phyloP scores from a whole-genome alignment of 2,329 filamentous ascomycete species.

The Cladosporium sphaerospermum region DNA sequence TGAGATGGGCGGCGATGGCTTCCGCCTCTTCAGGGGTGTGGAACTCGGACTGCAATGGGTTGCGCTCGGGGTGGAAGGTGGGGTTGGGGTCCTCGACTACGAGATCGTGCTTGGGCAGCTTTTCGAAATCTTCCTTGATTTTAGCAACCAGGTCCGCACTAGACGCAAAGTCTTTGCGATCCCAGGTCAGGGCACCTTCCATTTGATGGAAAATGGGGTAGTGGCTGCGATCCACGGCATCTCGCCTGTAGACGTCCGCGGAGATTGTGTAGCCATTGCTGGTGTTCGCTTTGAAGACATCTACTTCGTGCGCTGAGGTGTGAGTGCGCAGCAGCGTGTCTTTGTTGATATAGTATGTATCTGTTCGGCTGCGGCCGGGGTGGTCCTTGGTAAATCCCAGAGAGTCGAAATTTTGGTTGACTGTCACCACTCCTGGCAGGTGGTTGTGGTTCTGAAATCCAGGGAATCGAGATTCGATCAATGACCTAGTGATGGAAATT shows the following conservation, averaged over 20 bases:
- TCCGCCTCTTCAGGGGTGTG: slow-evolving; percentile 73
- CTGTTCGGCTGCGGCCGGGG: slow-evolving; percentile 75
- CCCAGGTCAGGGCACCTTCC: slow-evolving; percentile 91
- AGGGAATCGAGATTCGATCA: slow-evolving; percentile 87
- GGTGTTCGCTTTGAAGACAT: slow-evolving; percentile 66
- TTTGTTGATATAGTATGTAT: slow-evolving; percentile 93
- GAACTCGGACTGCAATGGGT: slow-evolving; percentile 69
- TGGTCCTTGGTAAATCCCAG: slow-evolving; percentile 85
- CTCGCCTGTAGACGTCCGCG: slow-evolving; percentile 90
- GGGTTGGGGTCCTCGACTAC: slow-evolving; percentile 80
- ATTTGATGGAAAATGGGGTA: slow-evolving; percentile 99
- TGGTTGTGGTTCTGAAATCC: slow-evolving; percentile 70
- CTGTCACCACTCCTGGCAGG: slow-evolving; percentile 76
- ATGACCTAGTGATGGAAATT: slow-evolving; percentile 78
- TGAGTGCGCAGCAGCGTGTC: slow-evolving; percentile 83
- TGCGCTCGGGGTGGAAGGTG: slow-evolving; percentile 67
- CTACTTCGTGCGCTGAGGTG: slow-evolving; percentile 86
- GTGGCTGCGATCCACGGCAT: slow-evolving; percentile 90
- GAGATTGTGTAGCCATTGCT: slow-evolving; percentile 81
- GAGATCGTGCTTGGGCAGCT: slow-evolving; percentile 66
- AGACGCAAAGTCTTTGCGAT: slow-evolving; percentile 54
- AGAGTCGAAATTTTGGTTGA: slow-evolving; percentile 91
- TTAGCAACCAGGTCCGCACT: slow-evolving; percentile 52
- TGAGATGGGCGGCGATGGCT: slow-evolving; percentile 77
- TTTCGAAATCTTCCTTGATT: slow-evolving; percentile 64